Evolutionary conservation across 2,329 filamentous ascomycete species (phyloP), one percentile per base, ranked within the genome.

Genomic region (Aspergillus flavus): DNA sequence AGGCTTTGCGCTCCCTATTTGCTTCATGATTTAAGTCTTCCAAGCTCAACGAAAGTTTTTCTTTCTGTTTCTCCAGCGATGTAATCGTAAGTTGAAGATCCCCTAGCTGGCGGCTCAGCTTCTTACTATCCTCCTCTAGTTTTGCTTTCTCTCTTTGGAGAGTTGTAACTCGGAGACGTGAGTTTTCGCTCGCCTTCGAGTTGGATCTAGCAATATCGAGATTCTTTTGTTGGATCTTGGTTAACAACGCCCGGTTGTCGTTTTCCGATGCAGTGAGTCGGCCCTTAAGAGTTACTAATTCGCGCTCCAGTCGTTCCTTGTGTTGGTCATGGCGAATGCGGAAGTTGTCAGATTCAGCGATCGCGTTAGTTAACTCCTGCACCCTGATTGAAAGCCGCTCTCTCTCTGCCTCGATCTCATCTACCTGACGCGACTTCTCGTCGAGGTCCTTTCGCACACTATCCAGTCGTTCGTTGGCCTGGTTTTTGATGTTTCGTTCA

Each of bases 171-270:
- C 95, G 91, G 2, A 89, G 85, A 43, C 94, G 89, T 54, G 93
- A 92, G 36, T 89, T 91, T 70, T 98, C 94, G 65, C 87, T 93
- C 34, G 91, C 94, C 63, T 90, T 90, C 6, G 94, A 96, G 64
- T 88, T 92, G 0, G 94, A 95, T 53, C 95, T 88, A 46, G 94
- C 94, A 76, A 99, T 96, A 74, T 99, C 94, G 7, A 99, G 85
- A 34, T 96, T 95, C 82, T 98, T 98, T 73, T 98, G 94, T 73
- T 98, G 94, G 21, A 99, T 85, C 79, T 98, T 98, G 81, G 97
- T 98, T 68, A 98, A 85, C n/a, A 99, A 83, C 6, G 93, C 90
- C 58, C 93, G 90, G 72, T 98, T 98, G 79, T 98, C 94, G 71
- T 98, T 97, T 76, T 99, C 94, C 0, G 94, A 98, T 28, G 94